phyloP scores from a whole-genome alignment of 164 flowering plant genomes.

The Chimonanthus salicifolius region DNA sequence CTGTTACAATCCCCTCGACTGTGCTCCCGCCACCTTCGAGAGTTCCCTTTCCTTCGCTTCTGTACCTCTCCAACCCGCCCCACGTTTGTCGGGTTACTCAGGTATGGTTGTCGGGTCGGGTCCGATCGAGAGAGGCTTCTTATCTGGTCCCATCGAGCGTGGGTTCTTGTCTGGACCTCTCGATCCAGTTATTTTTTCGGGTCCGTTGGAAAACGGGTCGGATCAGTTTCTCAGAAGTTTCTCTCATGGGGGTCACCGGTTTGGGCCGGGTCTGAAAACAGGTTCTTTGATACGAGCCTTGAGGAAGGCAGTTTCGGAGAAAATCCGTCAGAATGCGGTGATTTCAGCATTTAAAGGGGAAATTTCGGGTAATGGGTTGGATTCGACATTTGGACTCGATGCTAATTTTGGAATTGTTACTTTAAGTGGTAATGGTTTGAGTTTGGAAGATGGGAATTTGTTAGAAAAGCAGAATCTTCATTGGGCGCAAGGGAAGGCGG shows the following conservation, averaged over 20 bases:
- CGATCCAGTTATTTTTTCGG: slow-evolving; percentile 31
- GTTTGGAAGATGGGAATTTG: slow-evolving; percentile 36
- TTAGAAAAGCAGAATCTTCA: slow-evolving; percentile 52
- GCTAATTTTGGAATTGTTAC: slow-evolving; percentile 18
- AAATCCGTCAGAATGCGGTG: slow-evolving; percentile 25
- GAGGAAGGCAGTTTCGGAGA: slow-evolving; percentile 34
- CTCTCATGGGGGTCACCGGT: slow-evolving; percentile 25
- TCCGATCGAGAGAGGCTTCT: slow-evolving; percentile 59
- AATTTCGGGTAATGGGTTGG: slow-evolving; percentile 26
- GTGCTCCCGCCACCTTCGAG: slow-evolving; percentile 60
- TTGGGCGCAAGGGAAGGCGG: slow-evolving; percentile 95
- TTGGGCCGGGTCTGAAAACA: slow-evolving; percentile 26
- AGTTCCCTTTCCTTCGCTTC: slow-evolving; percentile 76
- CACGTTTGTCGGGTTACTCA: slow-evolving; percentile 15
- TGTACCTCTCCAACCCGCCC: slow-evolving; percentile 81
- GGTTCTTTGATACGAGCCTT: slow-evolving; percentile 30
- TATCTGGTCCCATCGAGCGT: slow-evolving; percentile 80
- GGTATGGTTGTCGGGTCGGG: slow-evolving; percentile 40
- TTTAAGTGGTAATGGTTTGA: slow-evolving; percentile 30
- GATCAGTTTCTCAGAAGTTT: slow-evolving; percentile 43
- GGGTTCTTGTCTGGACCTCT: slow-evolving; percentile 60
- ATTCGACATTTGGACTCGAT: slow-evolving; percentile 21
- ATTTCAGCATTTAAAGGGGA: slow-evolving; percentile 26
- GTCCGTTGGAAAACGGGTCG: slow-evolving; percentile 17
- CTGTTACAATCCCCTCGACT: slow-evolving; percentile 29